Percentiles rank a stretch among this genome's conserved stretches.
Conservation (phyloP, 2,329 filamentous ascomycete genomes). For the Sporothrix pseudoabietina region DNA sequence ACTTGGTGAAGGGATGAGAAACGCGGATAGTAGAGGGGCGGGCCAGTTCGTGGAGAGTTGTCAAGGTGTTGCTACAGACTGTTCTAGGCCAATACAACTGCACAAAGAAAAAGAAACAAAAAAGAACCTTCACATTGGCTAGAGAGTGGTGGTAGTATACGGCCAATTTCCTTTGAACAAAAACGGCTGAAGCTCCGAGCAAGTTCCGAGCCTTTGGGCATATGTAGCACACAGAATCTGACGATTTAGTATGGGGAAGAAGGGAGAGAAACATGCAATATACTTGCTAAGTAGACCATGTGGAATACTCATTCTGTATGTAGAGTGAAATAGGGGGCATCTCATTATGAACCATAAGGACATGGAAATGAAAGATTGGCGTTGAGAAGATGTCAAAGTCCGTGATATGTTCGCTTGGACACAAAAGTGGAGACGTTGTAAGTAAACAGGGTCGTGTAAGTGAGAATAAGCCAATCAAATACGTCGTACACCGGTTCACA, state of each 20-base stretch:
- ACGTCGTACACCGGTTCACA: background rate
- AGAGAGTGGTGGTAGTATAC: background rate
- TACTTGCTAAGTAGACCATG: background rate
- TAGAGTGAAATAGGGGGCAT: background rate
- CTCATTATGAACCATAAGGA: background rate
- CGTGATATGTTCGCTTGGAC: background rate
- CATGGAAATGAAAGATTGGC: too few relatives aligned
- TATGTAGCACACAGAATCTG: background rate
- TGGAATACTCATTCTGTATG: background rate
- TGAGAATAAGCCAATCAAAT: background rate
- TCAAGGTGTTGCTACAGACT: background rate
- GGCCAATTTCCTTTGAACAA: background rate
- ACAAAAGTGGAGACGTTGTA: background rate
- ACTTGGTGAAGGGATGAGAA: background rate
- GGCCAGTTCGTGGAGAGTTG: too few relatives aligned
- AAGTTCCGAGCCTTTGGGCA: background rate
- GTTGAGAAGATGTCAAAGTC: too few relatives aligned
- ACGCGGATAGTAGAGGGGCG: background rate
- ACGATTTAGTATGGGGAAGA: background rate
- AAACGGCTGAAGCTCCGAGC: background rate
- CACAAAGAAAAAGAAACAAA: too few relatives aligned
- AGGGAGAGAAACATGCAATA: background rate
- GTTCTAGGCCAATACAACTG: background rate
- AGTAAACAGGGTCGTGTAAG: background rate
- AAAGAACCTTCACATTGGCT: too few relatives aligned